Conservation (phyloP, 257 asterid genomes). For the Eustoma russellianum region DNA sequence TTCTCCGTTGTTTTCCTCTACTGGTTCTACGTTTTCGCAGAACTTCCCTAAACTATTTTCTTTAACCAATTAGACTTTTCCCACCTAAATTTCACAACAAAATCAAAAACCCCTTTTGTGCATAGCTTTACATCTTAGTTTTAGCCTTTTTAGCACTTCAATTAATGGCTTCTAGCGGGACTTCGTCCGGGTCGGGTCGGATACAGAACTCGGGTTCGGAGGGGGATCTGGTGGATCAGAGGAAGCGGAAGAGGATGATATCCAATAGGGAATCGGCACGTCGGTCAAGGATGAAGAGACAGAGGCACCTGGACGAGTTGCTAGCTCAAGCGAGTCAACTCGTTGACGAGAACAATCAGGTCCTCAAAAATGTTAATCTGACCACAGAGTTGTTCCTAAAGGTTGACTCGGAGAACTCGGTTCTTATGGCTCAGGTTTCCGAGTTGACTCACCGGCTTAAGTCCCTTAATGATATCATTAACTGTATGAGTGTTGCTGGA, state of each 20-base stretch:
- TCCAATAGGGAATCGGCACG: slow-evolving; percentile 32
- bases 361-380: slow-evolving; percentile 15
- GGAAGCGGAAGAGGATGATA: slow-evolving; percentile 27
- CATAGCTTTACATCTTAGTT: background rate
- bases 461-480: slow-evolving; percentile 39
- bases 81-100: background rate
- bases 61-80: background rate
- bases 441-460: slow-evolving; percentile 38
- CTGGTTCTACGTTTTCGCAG: slow-evolving; percentile 37
- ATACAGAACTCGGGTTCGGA: slow-evolving; percentile 15
- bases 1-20: slow-evolving; percentile 36
- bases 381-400: slow-evolving; percentile 15
- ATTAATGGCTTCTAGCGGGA: slow-evolving; percentile 20
- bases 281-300: slow-evolving; percentile 31
- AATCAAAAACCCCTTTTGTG: background rate
- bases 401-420: slow-evolving; percentile 23
- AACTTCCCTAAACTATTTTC: background rate
- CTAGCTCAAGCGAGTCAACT: slow-evolving; percentile 14
- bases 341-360: slow-evolving; percentile 17
- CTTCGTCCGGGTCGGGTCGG: slow-evolving; percentile 21
- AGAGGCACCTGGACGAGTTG: slow-evolving; percentile 21
- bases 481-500: slow-evolving; percentile 3
- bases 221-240: slow-evolving; percentile 16
- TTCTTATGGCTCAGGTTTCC: slow-evolving; percentile 22
- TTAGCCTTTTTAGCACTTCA: no score